Evolutionary conservation across 768 basidiomycete genomes (phyloP).

Genomic region (Psilocybe tampanensis): DNA sequence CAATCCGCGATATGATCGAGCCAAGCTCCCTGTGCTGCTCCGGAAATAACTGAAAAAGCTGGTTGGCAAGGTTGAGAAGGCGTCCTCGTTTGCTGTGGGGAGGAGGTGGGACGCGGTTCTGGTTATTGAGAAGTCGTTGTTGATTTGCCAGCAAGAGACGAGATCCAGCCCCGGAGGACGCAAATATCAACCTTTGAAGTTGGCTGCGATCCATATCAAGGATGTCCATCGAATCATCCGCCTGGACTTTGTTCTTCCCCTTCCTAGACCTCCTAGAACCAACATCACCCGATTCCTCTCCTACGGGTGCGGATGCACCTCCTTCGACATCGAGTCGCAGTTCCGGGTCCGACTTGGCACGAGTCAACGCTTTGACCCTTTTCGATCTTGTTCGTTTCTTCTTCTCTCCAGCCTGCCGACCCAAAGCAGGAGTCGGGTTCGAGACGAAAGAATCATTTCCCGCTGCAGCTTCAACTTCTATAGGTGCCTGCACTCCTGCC

Average conservation of each 20-base stretch:
- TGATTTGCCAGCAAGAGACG: conserved; percentile 10
- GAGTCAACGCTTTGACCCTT: conserved; percentile 12
- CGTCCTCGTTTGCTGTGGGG: conserved; percentile 38
- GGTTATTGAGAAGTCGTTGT: not conserved
- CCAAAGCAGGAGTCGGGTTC: conserved; percentile 3
- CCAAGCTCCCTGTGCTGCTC: conserved; percentile 41
- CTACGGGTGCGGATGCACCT: not conserved
- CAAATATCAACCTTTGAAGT: conserved; percentile 10
- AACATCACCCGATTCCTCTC: conserved; percentile 4
- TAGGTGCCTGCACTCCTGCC: not conserved
- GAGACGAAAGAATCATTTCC: conserved; percentile 10
- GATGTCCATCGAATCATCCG: conserved; percentile 9
- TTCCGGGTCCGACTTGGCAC: conserved; percentile 19
- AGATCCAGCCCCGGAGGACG: conserved; percentile 10
- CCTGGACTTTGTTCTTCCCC: conserved; percentile 6
- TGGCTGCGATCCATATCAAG: conserved; percentile 16
- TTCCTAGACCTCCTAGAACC: conserved; percentile 6
- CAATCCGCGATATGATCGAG: conserved; percentile 25
- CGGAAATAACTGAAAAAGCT: conserved; percentile 58
- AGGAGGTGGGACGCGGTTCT: conserved; percentile 3
- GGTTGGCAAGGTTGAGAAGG: conserved; percentile 56
- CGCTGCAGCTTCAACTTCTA: not conserved
- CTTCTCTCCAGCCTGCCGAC: conserved; percentile 13
- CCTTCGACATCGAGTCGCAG: conserved; percentile 13
- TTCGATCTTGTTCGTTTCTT: conserved; percentile 22